Conservation (phyloP, 2,329 filamentous ascomycete species). For the Hypoxylon sp. region DNA sequence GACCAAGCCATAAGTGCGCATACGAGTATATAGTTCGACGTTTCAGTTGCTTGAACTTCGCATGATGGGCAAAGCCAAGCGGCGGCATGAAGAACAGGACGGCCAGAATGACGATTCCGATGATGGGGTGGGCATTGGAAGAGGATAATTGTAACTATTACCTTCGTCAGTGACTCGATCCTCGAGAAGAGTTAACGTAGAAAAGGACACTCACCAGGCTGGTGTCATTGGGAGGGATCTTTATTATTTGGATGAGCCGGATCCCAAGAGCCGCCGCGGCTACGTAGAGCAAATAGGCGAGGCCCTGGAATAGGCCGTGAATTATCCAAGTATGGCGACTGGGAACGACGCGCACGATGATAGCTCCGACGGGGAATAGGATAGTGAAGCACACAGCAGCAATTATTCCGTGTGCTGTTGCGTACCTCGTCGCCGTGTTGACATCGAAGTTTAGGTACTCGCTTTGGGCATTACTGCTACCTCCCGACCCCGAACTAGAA, state of each 20-base stretch:
- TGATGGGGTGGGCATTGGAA: conserved; percentile 62
- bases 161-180: conserved; percentile 1
- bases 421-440: conserved; percentile 50
- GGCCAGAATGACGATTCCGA: conserved; percentile 61
- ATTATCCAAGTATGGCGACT: conserved; percentile 57
- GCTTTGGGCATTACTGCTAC: conserved; percentile 3
- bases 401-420: conserved; percentile 60
- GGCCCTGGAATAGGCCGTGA: conserved; percentile 59
- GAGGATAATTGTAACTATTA: conserved; percentile 52
- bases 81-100: conserved; percentile 60
- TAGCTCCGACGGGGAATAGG: conserved; percentile 62
- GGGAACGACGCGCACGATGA: conserved; percentile 59
- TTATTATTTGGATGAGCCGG: conserved; percentile 57
- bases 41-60: conserved; percentile 56
- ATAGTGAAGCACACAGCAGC: conserved; percentile 60
- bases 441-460: conserved; percentile 50
- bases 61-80: conserved; percentile 62
- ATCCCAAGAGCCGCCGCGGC: conserved; percentile 61
- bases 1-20: conserved; percentile 62
- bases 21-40: conserved; percentile 61
- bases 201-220: conserved; percentile 52
- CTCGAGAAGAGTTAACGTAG: conserved; percentile 2
- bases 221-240: conserved; percentile 51
- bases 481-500: not conserved
- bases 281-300: conserved; percentile 58